Evolutionary conservation across 352 stramenopile genomes (phyloP).

Genomic region (Phytopythium helicoides): DNA sequence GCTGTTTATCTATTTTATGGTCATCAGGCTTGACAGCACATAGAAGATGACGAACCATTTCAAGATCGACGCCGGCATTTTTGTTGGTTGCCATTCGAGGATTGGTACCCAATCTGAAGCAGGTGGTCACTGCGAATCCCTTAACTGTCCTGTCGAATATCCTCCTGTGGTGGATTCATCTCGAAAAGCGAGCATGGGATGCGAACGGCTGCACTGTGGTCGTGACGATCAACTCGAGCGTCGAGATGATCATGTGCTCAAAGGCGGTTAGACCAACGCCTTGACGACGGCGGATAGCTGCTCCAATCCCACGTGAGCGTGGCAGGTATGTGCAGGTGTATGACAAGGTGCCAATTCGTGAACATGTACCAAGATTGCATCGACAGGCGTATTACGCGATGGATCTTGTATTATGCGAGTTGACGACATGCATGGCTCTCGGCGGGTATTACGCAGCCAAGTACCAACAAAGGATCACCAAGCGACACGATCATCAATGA

Average conservation of each 20-base stretch:
- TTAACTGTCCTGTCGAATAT: slow-evolving; percentile 40
- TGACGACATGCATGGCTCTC: no score
- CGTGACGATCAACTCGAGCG: slow-evolving; percentile 51
- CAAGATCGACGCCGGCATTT: slow-evolving; percentile 62
- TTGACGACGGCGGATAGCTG: no score
- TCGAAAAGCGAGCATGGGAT: slow-evolving; percentile 24
- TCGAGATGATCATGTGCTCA: slow-evolving; percentile 36
- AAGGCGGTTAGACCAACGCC: slow-evolving; percentile 23
- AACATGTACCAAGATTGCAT: no score
- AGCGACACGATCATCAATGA: no score
- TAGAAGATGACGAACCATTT: no score
- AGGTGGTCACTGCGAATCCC: slow-evolving; percentile 23
- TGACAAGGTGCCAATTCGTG: no score
- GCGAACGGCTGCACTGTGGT: slow-evolving; percentile 61
- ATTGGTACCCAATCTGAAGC: slow-evolving; percentile 37
- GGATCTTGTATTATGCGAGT: no score
- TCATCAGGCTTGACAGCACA: no score
- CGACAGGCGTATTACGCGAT: no score
- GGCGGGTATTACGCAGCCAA: no score
- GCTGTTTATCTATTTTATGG: slow-evolving; percentile 46
- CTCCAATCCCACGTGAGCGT: slow-evolving; percentile 44
- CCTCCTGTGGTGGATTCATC: slow-evolving; percentile 45
- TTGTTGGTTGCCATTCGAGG: slow-evolving; percentile 47
- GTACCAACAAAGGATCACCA: no score
- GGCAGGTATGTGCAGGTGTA: no score